Base-by-base conservation (phyloP, 176 grass and related monocot species). In the Eremochloa ophiuroides region DNA sequence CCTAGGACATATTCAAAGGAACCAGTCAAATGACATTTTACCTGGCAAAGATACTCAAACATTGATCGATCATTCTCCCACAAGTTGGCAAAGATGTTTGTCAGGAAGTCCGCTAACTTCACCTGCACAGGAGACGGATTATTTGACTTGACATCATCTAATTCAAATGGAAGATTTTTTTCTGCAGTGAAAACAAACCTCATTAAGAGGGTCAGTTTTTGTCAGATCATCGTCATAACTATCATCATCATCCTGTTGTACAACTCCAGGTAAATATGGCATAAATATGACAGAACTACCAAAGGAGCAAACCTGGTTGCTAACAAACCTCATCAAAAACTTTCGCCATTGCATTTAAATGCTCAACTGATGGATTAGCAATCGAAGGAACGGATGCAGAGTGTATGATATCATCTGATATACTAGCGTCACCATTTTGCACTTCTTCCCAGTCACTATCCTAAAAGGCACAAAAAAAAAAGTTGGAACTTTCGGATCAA, bases 361-460 rank as follows among this genome's bases (percentile, higher is more conserved):
- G 90, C 80, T 98, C 84, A 56, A 89, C 50, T 73, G 90, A 89
- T 7, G 86, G 92, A 82, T 82, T 91, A 65, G 76, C 65, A 84
- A 86, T 89, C 42, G 88, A 93, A 39, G 90, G 92, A 64, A 91
- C 80, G 20, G 88, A 89, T 31, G 88, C 74, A 18, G 88, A 85
- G 82, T 93, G 84, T 26, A 91, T 46, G 46, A 89, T 80, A 77
- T 94, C 92, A 47, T 91, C 90, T 27, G 73, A 61, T 66, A 74
- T 67, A 69, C 61, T 82, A 42, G 35, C 68, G 63, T 76, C 86
- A 79, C 66, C 77, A 25, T 83, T 85, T 14, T 91, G 88, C 74
- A 93, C 79, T 82, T 98, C 95, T 77, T 92, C 92, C 88, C 88
- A 94, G 43, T 94, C 92, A 84, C 88, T 91, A 82, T 98, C 90